A percentile compares a stretch with the other conserved stretches of the same genome.
Evolutionary conservation across 1,139 yeast genomes (phyloP).

Genomic region (Geotrichum bryndzae): DNA sequence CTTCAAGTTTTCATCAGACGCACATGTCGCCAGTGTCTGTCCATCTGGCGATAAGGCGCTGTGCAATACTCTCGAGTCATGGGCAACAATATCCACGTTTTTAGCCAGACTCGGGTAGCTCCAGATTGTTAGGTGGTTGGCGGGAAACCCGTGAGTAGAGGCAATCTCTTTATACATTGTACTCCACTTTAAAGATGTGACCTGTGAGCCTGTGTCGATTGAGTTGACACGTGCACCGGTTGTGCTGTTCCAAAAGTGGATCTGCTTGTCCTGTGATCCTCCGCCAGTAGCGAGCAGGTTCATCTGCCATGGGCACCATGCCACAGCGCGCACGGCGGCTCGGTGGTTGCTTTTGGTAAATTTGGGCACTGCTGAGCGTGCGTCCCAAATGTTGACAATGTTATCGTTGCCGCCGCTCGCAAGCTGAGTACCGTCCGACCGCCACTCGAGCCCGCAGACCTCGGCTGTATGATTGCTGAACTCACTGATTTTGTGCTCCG

Average conservation of each 20-base stretch:
- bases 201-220: slow-evolving; percentile 90
- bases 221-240: slow-evolving; percentile 84
- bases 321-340: slow-evolving; percentile 93
- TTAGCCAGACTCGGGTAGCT: slow-evolving; percentile 81
- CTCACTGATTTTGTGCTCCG: slow-evolving; percentile 61
- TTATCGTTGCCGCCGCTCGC: slow-evolving; percentile 96
- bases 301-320: slow-evolving; percentile 89
- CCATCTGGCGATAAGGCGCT: slow-evolving; percentile 89
- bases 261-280: slow-evolving; percentile 82
- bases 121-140: slow-evolving; percentile 76
- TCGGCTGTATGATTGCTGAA: slow-evolving; percentile 74
- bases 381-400: slow-evolving; percentile 91
- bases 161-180: slow-evolving; percentile 73
- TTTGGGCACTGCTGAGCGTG: slow-evolving; percentile 65
- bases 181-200: slow-evolving; percentile 91
- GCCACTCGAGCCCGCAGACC: slow-evolving; percentile 87
- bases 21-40: slow-evolving; percentile 84
- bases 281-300: slow-evolving; percentile 93
- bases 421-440: slow-evolving; percentile 74
- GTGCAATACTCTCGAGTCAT: slow-evolving; percentile 79
- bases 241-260: slow-evolving; percentile 92
- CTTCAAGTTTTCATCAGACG: slow-evolving; percentile 94
- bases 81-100: slow-evolving; percentile 87
- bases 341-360: slow-evolving; percentile 74
- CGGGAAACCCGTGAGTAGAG: slow-evolving; percentile 92